A percentile compares a stretch with the other conserved stretches of the same genome.
These are phyloP conservation scores for Melaleuca quinquenervia DNA, from an alignment of 345 rosid genomes.

Conservation along the genomic window DNA sequence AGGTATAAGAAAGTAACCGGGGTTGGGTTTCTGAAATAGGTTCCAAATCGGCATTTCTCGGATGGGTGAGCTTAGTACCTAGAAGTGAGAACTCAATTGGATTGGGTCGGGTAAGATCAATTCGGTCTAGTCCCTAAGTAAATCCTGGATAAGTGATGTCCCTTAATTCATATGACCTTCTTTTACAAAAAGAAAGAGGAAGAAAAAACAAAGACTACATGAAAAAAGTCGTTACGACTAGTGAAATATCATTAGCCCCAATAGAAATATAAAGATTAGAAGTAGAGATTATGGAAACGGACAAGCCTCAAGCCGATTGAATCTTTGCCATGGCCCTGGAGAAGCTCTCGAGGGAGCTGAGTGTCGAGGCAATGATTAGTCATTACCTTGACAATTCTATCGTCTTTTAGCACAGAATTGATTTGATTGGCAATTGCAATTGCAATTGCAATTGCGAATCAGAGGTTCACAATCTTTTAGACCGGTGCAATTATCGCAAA, in stretches of 20 bases:
- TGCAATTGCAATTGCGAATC: neutral
- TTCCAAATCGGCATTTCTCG: rapidly evolving
- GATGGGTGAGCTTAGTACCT: neutral
- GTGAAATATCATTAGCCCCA: neutral
- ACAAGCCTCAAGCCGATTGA: neutral
- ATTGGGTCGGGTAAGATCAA: rapidly evolving
- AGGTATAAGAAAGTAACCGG: neutral
- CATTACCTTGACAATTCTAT: neutral
- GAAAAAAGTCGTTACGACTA: neutral
- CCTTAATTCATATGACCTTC: neutral
- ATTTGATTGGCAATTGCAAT: neutral
- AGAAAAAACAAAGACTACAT: neutral
- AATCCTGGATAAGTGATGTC: rapidly evolving
- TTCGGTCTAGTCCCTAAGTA: rapidly evolving
- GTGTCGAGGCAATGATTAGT: neutral
- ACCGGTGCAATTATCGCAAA: neutral
- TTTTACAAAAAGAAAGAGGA: neutral
- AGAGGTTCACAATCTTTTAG: too few relatives aligned
- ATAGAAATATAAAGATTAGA: neutral
- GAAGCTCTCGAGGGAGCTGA: neutral
- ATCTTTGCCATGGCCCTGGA: neutral
- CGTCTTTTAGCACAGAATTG: neutral
- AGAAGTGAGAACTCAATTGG: neutral
- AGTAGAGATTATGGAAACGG: neutral
- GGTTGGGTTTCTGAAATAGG: neutral